phyloP scores from a whole-genome alignment of 179 eudicot genomes.

The Kewa caespitosa region DNA sequence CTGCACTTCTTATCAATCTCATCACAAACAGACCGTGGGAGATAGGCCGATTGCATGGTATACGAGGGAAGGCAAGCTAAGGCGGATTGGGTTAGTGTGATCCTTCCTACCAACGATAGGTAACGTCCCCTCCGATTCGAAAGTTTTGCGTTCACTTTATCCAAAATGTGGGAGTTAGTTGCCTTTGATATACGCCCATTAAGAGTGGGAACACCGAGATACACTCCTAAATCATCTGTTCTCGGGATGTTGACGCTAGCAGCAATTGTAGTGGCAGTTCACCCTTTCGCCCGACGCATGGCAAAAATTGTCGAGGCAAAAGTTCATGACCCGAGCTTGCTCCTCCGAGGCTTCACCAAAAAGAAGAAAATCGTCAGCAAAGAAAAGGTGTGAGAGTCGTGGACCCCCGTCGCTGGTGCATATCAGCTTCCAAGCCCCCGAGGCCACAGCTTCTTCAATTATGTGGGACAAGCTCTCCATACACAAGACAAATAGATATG shows the following conservation, averaged over 20 bases:
- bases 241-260: neutral
- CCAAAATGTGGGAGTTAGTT: neutral
- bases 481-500: neutral
- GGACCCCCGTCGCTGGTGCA: neutral
- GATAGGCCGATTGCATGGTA: neutral
- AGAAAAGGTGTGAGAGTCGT: neutral
- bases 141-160: neutral
- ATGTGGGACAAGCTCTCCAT: neutral
- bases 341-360: neutral
- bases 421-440: neutral
- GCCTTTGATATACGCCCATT: neutral
- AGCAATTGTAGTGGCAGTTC: neutral
- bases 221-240: neutral
- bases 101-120: slow-evolving; percentile 8
- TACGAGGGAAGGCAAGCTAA: neutral
- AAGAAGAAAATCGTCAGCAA: neutral
- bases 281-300: neutral
- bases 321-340: neutral
- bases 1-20: neutral
- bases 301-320: neutral
- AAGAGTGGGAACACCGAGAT: neutral
- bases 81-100: neutral
- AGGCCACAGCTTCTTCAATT: neutral
- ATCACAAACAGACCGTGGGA: neutral
- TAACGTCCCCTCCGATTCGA: neutral